Evolutionary conservation across 176 grass and related monocot species (phyloP).

Genomic region (Alloteropsis semialata): DNA sequence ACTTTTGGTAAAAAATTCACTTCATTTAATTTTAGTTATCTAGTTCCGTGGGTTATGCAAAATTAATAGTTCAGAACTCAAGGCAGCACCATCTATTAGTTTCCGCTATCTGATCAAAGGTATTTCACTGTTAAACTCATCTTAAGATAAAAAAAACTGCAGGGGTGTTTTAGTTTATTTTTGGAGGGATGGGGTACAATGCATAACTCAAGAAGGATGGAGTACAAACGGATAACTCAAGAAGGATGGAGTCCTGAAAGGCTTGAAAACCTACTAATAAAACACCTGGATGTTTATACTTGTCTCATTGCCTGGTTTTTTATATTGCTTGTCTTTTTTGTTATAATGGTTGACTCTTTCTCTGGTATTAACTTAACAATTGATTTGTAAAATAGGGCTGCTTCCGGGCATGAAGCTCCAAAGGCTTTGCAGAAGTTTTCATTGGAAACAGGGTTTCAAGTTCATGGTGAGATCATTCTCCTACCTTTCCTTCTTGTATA

Average conservation of each 20-base stretch:
- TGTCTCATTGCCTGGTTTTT: neutral
- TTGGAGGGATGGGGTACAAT: neutral
- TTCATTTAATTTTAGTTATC: neutral
- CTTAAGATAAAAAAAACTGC: slow-evolving; percentile 10
- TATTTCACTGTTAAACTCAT: neutral
- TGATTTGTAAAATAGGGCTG: slow-evolving; percentile 64
- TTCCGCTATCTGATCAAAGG: neutral
- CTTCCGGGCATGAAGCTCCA: slow-evolving; percentile 64
- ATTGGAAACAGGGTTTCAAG: slow-evolving; percentile 74
- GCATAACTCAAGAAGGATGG: neutral
- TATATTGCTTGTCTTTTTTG: slow-evolving; percentile 25
- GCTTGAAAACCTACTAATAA: neutral
- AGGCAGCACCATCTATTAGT: slow-evolving; percentile 6
- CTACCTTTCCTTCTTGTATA: slow-evolving; percentile 10
- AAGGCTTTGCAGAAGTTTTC: slow-evolving; percentile 62
- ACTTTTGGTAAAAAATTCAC: no score
- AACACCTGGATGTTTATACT: neutral
- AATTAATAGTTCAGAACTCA: slow-evolving; percentile 21
- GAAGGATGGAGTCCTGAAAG: neutral
- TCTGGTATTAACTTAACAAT: slow-evolving; percentile 10
- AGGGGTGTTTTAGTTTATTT: neutral
- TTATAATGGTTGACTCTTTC: neutral
- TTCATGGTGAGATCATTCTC: slow-evolving; percentile 57
- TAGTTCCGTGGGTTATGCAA: neutral
- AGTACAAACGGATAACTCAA: neutral